Base-by-base conservation (phyloP, 1,284 basidiomycete species). In the Rhodotorula sp. region DNA sequence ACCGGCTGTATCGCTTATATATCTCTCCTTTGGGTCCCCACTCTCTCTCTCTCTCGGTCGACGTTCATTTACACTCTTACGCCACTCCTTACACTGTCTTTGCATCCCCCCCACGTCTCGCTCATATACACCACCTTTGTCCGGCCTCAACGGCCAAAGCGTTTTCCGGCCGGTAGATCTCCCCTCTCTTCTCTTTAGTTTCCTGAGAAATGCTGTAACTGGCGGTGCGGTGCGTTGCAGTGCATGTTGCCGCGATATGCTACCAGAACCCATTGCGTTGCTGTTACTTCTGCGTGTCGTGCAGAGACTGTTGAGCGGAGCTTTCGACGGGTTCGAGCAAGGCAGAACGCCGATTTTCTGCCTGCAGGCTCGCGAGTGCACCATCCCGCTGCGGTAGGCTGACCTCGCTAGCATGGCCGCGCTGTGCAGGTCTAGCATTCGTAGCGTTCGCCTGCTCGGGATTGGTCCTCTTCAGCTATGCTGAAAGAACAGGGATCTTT, bases 1-100 rank as follows among this genome's bases (percentile, higher is more conserved):
- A 10, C 51, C 51, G 54, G 54, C 54, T 56, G 54, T 56, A 56
- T 56, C 54, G 54, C 54, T 29, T 56, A 26, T 34, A 26, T 56
- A 51, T 47, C 59, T 23, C 3, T 29, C 21, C 52, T 54, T 54
- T 21, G 43, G 26, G 34, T n/a, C 39, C 18, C 39, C 23, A 26
- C 51, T 31, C 29, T 31, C 58, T 47, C 29, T 31, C 58, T 47
- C 39, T 8, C 43, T 61, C 43, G 18, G 14, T 54, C 52, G 10
- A 21, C 15, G 20, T 21, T 58, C 57, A 12, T 43, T 34, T 21
- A 18, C 47, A 46, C 43, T 58, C 23, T 23, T 23, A 52, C 51
- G 51, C 29, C 54, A 29, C 54, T 26, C 54, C 54, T 31, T 56
- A 18, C 26, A 16, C 16, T 26, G 8, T 29, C n/a, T 56, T 29